Evolutionary conservation across 179 eudicot genomes (phyloP).

Genomic region (Beta macrorhiza): DNA sequence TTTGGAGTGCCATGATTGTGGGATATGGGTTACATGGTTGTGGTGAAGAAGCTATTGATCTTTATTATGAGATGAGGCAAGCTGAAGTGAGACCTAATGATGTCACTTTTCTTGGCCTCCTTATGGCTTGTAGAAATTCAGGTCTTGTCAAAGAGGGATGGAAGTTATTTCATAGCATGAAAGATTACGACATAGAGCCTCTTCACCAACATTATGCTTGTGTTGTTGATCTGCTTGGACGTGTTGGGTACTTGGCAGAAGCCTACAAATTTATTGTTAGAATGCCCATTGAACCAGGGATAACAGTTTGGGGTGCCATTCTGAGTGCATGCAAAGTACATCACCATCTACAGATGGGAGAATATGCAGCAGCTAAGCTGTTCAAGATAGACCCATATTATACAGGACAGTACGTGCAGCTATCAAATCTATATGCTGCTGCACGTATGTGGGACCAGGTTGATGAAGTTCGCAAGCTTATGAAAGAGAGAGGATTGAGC

Average conservation of each 20-base stretch:
- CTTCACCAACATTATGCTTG: conserved; percentile 71
- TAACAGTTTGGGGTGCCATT: conserved; percentile 75
- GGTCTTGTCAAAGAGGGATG: conserved; percentile 74
- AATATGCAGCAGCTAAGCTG: conserved; percentile 58
- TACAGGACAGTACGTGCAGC: conserved; percentile 70
- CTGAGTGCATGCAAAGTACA: conserved; percentile 63
- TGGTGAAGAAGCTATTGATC: conserved; percentile 62
- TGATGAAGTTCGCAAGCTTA: conserved; percentile 44
- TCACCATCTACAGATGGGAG: conserved; percentile 56
- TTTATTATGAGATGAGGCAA: conserved; percentile 50
- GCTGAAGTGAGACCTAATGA: conserved; percentile 57
- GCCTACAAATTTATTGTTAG: conserved; percentile 55
- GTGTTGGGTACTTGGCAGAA: conserved; percentile 53
- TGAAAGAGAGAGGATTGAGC: conserved; percentile 58
- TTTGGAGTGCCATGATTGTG: conserved; percentile 78
- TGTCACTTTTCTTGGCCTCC: conserved; percentile 70
- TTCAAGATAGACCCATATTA: conserved; percentile 54
- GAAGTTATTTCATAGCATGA: conserved; percentile 62
- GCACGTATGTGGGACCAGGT: conserved; percentile 61
- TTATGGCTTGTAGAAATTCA: conserved; percentile 68
- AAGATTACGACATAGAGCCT: conserved; percentile 55
- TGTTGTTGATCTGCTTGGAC: conserved; percentile 72
- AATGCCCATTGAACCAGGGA: conserved; percentile 63
- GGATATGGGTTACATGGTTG: conserved; percentile 71
- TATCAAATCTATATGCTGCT: conserved; percentile 77